Conservation (phyloP, 306 rosid genomes). For the Benincasa hispida region DNA sequence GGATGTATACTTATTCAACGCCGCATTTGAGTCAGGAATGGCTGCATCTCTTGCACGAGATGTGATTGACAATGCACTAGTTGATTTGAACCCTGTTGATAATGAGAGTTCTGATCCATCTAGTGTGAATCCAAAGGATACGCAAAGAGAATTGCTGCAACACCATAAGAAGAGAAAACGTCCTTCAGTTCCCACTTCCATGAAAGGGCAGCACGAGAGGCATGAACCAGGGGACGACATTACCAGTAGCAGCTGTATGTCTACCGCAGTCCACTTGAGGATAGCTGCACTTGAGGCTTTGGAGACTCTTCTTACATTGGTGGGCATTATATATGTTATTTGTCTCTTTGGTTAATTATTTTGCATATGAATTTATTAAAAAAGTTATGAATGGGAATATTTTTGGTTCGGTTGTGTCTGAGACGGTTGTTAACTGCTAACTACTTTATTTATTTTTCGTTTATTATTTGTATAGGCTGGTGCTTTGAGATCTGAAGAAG, state of each 20-base stretch:
- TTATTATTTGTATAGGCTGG: conserved; percentile 48
- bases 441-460: background rate
- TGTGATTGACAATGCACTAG: conserved; percentile 42
- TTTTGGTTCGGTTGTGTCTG: background rate
- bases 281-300: conserved; percentile 82
- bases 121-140: conserved; percentile 24
- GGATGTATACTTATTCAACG: conserved; percentile 14
- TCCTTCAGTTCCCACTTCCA: conserved; percentile 19
- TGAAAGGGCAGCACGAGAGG: conserved; percentile 25
- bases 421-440: background rate
- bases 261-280: conserved; percentile 41
- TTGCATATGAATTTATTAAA: background rate
- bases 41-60: conserved; percentile 51
- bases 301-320: conserved; percentile 70
- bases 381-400: background rate
- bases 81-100: conserved; percentile 48
- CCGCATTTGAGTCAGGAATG: conserved; percentile 53
- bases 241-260: conserved; percentile 18
- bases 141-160: conserved; percentile 19
- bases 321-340: conserved; percentile 15
- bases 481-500: conserved; percentile 36
- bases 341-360: background rate
- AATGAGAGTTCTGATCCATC: conserved; percentile 20
- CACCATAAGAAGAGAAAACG: conserved; percentile 57
- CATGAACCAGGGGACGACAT: conserved; percentile 22